Base-by-base conservation (phyloP, 805 yeast genomes). In the Pichia cabralensis region DNA sequence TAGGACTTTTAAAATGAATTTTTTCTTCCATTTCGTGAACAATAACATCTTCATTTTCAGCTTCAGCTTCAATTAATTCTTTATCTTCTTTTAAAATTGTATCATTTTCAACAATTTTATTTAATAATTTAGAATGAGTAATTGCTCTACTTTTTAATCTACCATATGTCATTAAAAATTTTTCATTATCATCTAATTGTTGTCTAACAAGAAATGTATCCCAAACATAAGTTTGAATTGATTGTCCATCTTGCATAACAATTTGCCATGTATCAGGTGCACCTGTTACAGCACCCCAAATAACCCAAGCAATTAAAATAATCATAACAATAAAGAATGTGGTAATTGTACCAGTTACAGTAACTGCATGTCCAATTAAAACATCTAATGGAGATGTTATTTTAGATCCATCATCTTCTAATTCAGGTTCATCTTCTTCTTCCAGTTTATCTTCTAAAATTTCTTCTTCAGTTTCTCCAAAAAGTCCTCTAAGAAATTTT, bases 151-250 rank as follows among this genome's bases (percentile, higher is more conserved):
- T 56, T 28, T 56, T 49, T 5, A 58, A 30, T 13, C 44, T 55
- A 34, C 43, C 60, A 34, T 26, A 48, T 15, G 34, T 42, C 30
- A 32, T 53, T 44, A 42, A 49, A 49, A 46, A 52, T 44, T 15
- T 54, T 35, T 36, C 52, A 39, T 36, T 44, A 41, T 41, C 59
- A 42, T 49, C 53, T 24, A 46, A 31, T 34, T 61, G 65, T 35
- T 61, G 65, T 44, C 66, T 52, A 60, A 57, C 61, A 34, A 61
- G 39, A n/a, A 61, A 41, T 2, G 65, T 60, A 39, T 61, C 64
- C 60, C 64, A 61, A 19, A 58, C 37, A 39, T 61, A 61, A 33
- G 59, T 43, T 41, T 60, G 65, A 32, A 61, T 55, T 1, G 65
- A 58, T 36, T 58, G 61, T 14, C 62, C 64, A 44, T 61, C 65